These are phyloP conservation scores for Parastagonospora nodorum DNA, from an alignment of 2,329 filamentous ascomycete species.

Conservation along the genomic window DNA sequence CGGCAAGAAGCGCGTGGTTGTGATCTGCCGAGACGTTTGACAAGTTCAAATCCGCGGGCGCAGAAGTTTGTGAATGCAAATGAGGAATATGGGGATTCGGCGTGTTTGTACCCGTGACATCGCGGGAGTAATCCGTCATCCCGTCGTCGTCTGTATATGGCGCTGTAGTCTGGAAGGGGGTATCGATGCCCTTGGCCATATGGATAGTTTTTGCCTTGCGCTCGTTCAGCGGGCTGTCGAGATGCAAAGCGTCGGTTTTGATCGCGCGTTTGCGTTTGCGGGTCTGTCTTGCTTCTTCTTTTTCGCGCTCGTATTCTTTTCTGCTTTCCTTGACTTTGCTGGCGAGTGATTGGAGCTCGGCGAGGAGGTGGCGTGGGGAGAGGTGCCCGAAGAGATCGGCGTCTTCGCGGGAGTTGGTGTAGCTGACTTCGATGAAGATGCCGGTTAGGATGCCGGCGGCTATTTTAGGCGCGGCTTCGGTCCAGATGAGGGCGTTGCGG, in stretches of 20 bases:
- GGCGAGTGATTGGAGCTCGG: constrained; percentile 76
- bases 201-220: constrained; percentile 22
- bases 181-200: constrained; percentile 17
- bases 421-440: constrained; percentile 96
- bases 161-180: constrained; percentile 9
- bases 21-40: constrained; percentile 29
- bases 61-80: constrained; percentile 29
- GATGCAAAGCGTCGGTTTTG: constrained; percentile 32
- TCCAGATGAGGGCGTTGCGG: constrained; percentile 83
- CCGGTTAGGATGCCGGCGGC: constrained; percentile 72
- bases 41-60: constrained; percentile 32
- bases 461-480: constrained; percentile 85
- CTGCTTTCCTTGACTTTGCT: constrained; percentile 65
- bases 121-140: constrained; percentile 31
- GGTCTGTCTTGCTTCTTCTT: constrained; percentile 49
- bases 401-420: constrained; percentile 78
- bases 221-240: constrained; percentile 14
- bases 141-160: constrained; percentile 30
- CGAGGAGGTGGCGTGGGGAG: constrained; percentile 78
- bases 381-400: constrained; percentile 86
- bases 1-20: constrained; percentile 30
- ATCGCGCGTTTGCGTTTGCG: constrained; percentile 68
- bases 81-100: constrained; percentile 7
- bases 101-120: constrained; percentile 14
- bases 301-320: constrained; percentile 39